phyloP scores from a whole-genome alignment of 345 rosid genomes.

The Lepidium sativum region DNA sequence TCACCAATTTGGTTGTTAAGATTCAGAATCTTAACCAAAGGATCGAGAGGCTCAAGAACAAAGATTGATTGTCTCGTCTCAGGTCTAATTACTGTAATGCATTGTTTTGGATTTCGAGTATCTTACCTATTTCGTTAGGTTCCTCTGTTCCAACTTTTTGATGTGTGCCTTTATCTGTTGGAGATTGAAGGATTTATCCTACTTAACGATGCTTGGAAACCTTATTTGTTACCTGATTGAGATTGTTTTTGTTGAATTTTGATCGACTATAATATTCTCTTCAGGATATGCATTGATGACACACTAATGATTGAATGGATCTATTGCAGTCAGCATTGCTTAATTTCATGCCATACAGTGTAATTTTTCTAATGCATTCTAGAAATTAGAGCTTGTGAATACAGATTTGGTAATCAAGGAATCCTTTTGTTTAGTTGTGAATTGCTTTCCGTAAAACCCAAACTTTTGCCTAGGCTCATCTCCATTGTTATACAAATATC shows the following conservation, averaged over 20 bases:
- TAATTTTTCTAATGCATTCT: neutral
- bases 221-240: neutral
- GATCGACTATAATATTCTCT: neutral
- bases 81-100: conserved; percentile 11
- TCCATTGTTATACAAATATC: neutral
- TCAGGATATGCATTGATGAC: neutral
- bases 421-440: neutral
- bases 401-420: neutral
- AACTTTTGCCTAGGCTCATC: neutral
- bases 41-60: conserved; percentile 61
- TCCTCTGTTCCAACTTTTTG: neutral
- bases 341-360: neutral
- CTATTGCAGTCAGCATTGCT: neutral
- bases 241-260: neutral
- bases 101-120: neutral
- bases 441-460: neutral
- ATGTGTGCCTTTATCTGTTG: neutral
- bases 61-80: conserved; percentile 20
- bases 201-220: neutral
- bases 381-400: neutral
- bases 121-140: neutral
- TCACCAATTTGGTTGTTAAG: conserved; percentile 56
- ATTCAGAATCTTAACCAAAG: conserved; percentile 68
- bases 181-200: neutral
- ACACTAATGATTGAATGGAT: neutral